Conservation (phyloP, 768 basidiomycete species). For the Rubroboletus pulcherrimus region DNA sequence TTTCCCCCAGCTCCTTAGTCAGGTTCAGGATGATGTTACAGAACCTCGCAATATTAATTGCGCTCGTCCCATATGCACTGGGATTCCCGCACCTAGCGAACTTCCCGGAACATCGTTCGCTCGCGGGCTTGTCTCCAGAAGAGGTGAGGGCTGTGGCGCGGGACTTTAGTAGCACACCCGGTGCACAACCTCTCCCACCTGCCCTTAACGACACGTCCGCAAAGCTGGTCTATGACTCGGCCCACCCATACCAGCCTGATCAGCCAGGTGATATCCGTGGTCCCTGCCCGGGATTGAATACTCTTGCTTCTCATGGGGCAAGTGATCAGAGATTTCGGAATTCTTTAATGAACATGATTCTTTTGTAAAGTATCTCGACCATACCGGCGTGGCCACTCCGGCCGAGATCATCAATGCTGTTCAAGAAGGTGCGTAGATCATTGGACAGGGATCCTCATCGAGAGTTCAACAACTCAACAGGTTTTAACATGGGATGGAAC, state of each 20-base stretch:
- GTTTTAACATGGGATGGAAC: slow-evolving; percentile 24
- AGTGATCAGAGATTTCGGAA: neutral
- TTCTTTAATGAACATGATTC: neutral
- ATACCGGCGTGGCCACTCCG: slow-evolving; percentile 20
- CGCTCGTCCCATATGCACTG: slow-evolving; percentile 3
- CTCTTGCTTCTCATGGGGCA: slow-evolving; percentile 27
- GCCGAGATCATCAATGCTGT: slow-evolving; percentile 22
- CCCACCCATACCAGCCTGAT: slow-evolving; percentile 15
- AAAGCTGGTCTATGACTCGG: slow-evolving; percentile 21
- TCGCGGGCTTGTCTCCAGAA: slow-evolving; percentile 17
- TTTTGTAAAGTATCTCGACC: slow-evolving; percentile 16
- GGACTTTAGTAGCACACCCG: slow-evolving; percentile 16
- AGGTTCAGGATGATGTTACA: slow-evolving; percentile 5
- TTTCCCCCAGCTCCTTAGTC: neutral
- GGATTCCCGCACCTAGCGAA: slow-evolving; percentile 14
- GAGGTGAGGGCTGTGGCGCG: slow-evolving; percentile 12
- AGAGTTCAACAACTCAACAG: neutral
- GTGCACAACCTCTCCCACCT: slow-evolving; percentile 22
- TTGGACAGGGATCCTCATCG: neutral
- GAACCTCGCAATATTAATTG: neutral
- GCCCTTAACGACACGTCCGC: slow-evolving; percentile 23
- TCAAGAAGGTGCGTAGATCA: slow-evolving; percentile 16
- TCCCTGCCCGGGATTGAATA: slow-evolving; percentile 25
- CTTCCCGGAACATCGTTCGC: slow-evolving; percentile 21
- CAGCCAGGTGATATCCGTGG: slow-evolving; percentile 24